Percentiles rank a stretch among this genome's conserved stretches.
phyloP scores from a whole-genome alignment of 2,329 filamentous ascomycete genomes.

The Talaromyces verruculosus region DNA sequence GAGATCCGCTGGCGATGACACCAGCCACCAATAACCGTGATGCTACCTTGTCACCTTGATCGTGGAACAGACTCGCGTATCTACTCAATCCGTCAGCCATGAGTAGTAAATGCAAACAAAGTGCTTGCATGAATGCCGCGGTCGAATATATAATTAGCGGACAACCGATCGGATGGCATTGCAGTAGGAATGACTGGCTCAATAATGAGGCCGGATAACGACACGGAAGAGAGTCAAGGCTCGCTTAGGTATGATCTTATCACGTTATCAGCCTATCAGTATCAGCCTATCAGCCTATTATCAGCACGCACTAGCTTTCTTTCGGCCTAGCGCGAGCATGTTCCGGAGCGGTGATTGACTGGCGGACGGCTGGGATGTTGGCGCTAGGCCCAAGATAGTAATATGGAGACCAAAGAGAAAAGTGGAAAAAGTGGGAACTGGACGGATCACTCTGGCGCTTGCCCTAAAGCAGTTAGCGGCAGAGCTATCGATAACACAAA shows the following conservation, averaged over 20 bases:
- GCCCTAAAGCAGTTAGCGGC: conserved; percentile 2
- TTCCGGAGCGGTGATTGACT: conserved; percentile 5
- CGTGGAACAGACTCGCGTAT: not conserved
- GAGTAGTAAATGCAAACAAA: not conserved
- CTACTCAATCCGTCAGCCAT: not conserved
- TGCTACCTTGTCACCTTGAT: not conserved
- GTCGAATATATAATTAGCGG: not conserved
- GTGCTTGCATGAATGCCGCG: not conserved
- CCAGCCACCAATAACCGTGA: conserved; percentile 2
- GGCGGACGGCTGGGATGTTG: not conserved
- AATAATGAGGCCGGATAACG: not conserved
- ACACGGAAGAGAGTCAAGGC: not conserved
- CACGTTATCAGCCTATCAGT: conserved; percentile 1
- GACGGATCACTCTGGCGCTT: conserved; percentile 17
- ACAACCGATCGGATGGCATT: not conserved
- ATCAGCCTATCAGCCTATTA: not conserved
- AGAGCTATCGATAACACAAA: conserved; percentile 28
- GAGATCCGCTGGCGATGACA: conserved; percentile 4
- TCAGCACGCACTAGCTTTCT: not conserved
- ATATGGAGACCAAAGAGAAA: conserved; percentile 11
- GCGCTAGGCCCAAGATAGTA: not conserved
- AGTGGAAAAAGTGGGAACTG: conserved; percentile 9
- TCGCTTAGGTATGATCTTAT: not conserved
- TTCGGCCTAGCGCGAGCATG: not conserved
- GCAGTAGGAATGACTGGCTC: not conserved